phyloP scores from a whole-genome alignment of 1,284 basidiomycete genomes.

The Moesziomyces globuligerus region DNA sequence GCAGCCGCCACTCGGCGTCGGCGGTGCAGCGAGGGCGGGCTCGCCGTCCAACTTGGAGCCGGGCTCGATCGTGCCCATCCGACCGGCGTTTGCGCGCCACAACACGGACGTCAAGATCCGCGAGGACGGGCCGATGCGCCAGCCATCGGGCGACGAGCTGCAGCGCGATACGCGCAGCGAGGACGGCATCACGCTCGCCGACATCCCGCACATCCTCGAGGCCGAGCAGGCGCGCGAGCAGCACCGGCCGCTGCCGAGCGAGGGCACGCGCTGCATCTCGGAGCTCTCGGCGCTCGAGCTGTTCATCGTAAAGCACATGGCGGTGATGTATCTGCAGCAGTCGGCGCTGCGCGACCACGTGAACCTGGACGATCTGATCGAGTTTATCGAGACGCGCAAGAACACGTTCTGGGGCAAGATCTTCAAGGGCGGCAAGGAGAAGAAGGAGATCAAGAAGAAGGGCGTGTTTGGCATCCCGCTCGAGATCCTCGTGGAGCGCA shows the following conservation, averaged over 20 bases:
- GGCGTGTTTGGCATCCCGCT: slow-evolving; percentile 91
- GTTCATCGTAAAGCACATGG: slow-evolving; percentile 90
- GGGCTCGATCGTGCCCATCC: slow-evolving; percentile 70
- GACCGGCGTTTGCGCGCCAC: slow-evolving; percentile 80
- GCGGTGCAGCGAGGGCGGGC: slow-evolving; percentile 15
- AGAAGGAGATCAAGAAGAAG: slow-evolving; percentile 73
- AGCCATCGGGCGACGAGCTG: slow-evolving; percentile 58
- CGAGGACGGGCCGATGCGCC: slow-evolving; percentile 73
- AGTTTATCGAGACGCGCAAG: slow-evolving; percentile 92
- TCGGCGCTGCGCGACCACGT: slow-evolving; percentile 77
- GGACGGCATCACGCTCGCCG: slow-evolving; percentile 91
- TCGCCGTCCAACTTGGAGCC: slow-evolving; percentile 36
- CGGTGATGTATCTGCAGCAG: slow-evolving; percentile 79
- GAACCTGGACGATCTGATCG: slow-evolving; percentile 90
- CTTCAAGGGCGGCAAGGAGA: slow-evolving; percentile 83
- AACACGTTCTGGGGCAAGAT: slow-evolving; percentile 95
- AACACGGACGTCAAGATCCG: slow-evolving; percentile 90
- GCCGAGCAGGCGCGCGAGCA: slow-evolving; percentile 89
- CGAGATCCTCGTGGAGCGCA: slow-evolving; percentile 92
- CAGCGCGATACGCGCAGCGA: slow-evolving; percentile 70
- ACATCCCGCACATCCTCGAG: slow-evolving; percentile 91
- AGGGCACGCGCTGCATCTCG: slow-evolving; percentile 81
- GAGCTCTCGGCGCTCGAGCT: slow-evolving; percentile 86
- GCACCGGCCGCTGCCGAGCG: slow-evolving; percentile 76
- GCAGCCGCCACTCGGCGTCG: slow-evolving; percentile 29